Percentiles rank a stretch among this genome's conserved stretches.
Evolutionary conservation across 345 rosid species (phyloP).

Genomic region (Populus ilicifolia): DNA sequence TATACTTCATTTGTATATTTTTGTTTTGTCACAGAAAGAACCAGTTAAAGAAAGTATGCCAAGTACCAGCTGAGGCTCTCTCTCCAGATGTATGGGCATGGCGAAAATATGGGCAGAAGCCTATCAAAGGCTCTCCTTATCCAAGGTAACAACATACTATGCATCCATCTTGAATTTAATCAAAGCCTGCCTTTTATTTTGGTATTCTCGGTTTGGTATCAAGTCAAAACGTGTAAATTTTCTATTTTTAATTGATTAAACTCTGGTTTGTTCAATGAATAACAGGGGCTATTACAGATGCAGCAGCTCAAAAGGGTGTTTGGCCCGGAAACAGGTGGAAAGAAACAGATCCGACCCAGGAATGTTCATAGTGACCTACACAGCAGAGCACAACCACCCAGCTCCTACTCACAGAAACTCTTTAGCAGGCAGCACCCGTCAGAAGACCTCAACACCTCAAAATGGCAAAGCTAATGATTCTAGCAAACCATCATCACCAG

Average conservation of each 20-base stretch:
- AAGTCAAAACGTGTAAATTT: background rate
- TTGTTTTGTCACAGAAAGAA: conserved; percentile 54
- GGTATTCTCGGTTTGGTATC: background rate
- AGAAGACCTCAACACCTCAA: conserved; percentile 42
- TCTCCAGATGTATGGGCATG: conserved; percentile 98
- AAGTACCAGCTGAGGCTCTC: conserved; percentile 82
- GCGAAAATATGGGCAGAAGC: conserved; percentile 99
- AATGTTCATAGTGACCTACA: conserved; percentile 86
- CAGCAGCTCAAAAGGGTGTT: conserved; percentile 89
- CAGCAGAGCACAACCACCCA: conserved; percentile 92
- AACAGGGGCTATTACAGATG: conserved; percentile 94
- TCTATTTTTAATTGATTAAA: background rate
- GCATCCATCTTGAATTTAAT: background rate
- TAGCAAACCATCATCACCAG: conserved; percentile 25
- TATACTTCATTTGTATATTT: background rate
- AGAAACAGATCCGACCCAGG: conserved; percentile 91
- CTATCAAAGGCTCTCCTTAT: conserved; percentile 97
- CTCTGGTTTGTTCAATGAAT: conserved; percentile 8
- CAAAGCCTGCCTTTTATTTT: background rate
- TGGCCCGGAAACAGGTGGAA: conserved; percentile 98
- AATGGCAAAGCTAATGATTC: conserved; percentile 21
- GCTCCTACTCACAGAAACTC: conserved; percentile 94
- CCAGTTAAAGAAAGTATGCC: conserved; percentile 79
- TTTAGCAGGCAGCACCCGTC: conserved; percentile 90
- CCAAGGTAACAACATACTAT: conserved; percentile 54